Evolutionary conservation across 768 basidiomycete genomes (phyloP).

Genomic region (Chlorophyllum brunneum): DNA sequence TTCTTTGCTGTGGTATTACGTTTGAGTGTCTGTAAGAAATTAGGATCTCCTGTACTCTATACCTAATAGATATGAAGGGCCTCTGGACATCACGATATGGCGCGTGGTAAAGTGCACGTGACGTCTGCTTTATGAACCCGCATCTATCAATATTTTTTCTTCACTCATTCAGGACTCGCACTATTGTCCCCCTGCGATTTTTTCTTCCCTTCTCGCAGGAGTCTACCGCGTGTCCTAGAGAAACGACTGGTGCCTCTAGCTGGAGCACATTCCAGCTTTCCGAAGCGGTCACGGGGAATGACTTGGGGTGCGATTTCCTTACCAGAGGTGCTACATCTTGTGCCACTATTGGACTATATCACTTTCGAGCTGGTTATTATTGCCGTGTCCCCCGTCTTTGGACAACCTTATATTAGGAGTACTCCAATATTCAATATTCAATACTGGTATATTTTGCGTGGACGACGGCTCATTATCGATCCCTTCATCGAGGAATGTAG

Average conservation of each 20-base stretch:
- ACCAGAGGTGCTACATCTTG: slow-evolving; percentile 6
- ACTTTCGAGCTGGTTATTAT: background rate
- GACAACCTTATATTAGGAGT: no score
- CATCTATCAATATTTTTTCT: background rate
- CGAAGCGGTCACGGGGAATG: background rate
- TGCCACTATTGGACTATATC: background rate
- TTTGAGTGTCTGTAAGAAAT: no score
- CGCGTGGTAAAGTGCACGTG: background rate
- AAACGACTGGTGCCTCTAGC: background rate
- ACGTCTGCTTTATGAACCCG: background rate
- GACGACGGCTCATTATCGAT: no score
- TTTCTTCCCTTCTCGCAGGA: slow-evolving; percentile 11
- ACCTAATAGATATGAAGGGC: slow-evolving; percentile 2
- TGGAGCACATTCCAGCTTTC: slow-evolving; percentile 13
- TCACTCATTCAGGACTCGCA: slow-evolving; percentile 10
- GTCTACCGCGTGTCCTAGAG: slow-evolving; percentile 13
- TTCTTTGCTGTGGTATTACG: no score
- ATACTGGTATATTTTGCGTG: no score
- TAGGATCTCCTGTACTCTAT: background rate
- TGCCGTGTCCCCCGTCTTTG: no score
- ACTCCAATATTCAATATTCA: no score
- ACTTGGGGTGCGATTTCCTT: slow-evolving; percentile 11
- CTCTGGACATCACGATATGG: background rate
- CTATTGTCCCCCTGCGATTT: slow-evolving; percentile 12
- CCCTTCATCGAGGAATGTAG: no score